Conservation (phyloP, 1,284 basidiomycete species). For the Austropuccinia psidii region DNA sequence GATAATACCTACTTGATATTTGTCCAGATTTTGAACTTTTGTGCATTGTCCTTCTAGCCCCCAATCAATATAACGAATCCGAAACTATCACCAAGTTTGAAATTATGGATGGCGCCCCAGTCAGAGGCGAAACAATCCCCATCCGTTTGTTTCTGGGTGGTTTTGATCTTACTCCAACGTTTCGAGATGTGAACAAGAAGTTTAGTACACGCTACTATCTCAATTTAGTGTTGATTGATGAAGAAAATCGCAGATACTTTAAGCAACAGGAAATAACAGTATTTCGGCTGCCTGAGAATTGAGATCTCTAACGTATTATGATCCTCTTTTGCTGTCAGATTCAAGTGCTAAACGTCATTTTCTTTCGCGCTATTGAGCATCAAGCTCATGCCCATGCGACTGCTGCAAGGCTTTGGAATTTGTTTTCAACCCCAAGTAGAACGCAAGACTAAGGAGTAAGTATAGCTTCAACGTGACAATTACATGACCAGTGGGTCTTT, state of each 20-base stretch:
- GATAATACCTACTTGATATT: neutral
- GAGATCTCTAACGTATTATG: too few species aligned
- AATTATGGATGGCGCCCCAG: conserved; percentile 96
- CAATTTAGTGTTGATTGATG: conserved; percentile 92
- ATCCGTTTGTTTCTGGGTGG: conserved; percentile 96
- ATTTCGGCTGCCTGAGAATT: conserved; percentile 37
- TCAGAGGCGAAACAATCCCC: conserved; percentile 93
- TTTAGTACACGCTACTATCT: conserved; percentile 95
- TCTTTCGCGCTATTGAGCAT: too few species aligned
- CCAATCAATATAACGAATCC: conserved; percentile 97
- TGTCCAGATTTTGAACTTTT: neutral
- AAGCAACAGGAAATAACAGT: conserved; percentile 53
- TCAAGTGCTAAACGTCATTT: too few species aligned
- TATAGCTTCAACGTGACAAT: too few species aligned
- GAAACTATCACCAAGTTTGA: conserved; percentile 99
- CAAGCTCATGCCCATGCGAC: too few species aligned
- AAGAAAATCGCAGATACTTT: conserved; percentile 92
- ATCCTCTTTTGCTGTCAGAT: too few species aligned
- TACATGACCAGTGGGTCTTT: too few species aligned
- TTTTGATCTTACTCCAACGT: conserved; percentile 95
- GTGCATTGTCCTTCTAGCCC: conserved; percentile 47
- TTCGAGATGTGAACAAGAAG: conserved; percentile 98
- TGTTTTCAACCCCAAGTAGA: too few species aligned
- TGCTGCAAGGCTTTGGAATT: too few species aligned
- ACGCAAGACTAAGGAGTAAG: too few species aligned